These are phyloP conservation scores for Vanrija humicola DNA, from an alignment of 1,284 basidiomycete species.

Conservation along the genomic window DNA sequence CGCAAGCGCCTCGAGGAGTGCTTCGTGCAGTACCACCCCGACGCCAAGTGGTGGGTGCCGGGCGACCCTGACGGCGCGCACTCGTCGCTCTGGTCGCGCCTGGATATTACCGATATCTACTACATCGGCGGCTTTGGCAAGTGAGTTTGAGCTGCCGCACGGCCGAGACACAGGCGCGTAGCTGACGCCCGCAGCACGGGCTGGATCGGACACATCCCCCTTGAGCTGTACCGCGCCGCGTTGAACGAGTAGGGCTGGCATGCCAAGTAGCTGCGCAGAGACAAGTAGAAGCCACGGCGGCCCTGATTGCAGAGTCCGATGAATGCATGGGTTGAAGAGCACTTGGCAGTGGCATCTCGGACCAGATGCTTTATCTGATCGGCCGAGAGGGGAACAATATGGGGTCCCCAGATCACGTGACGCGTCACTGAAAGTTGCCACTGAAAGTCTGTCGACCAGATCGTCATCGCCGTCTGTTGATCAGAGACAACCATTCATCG, in stretches of 20 bases:
- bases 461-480: neutral
- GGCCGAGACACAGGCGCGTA: neutral
- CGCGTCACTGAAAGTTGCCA: neutral
- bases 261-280: too few relatives aligned
- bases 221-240: conserved; percentile 53
- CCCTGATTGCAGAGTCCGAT: too few relatives aligned
- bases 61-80: conserved; percentile 31
- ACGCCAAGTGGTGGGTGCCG: conserved; percentile 45
- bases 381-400: too few relatives aligned
- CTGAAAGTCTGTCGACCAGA: neutral
- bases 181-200: conserved; percentile 40
- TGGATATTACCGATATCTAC: conserved; percentile 55
- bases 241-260: conserved; percentile 1
- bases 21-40: conserved; percentile 41
- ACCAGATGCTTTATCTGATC: too few relatives aligned
- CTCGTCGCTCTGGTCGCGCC: conserved; percentile 39
- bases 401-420: too few relatives aligned
- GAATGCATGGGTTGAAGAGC: too few relatives aligned
- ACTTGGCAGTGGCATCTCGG: too few relatives aligned
- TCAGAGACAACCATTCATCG: neutral
- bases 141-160: conserved; percentile 40
- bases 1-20: conserved; percentile 26
- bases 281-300: too few relatives aligned
- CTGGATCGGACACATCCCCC: conserved; percentile 59
- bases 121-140: conserved; percentile 65